Evolutionary conservation across 148 eudicot genomes (phyloP), one percentile per base, ranked within the genome.

Genomic region (Persicaria maculosa): DNA sequence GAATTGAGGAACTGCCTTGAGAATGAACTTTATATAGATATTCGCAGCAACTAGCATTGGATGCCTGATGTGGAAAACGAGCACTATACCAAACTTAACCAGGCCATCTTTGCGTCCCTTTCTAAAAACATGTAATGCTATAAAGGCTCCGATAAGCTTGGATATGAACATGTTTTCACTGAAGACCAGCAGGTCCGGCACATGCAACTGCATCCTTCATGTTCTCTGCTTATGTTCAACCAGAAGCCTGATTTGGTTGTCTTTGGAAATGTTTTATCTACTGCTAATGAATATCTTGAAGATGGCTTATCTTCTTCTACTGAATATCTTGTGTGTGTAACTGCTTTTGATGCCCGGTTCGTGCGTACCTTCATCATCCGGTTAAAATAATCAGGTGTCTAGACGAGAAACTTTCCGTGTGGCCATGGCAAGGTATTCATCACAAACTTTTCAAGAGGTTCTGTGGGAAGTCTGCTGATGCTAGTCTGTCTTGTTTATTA

Each of bases 21-120:
- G 75, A 83, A 65, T 79, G 99, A 95, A 78, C 94, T 92, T 47
- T 70, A 75, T 76, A 80, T 80, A 4, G 83, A 88, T 50, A 78
- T 92, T 50, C 93, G 97, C 20, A 87, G 81, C 72, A 90, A 88
- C 78, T 95, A 96, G 97, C 25, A 40, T 52, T 92, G 97, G 99
- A 71, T 72, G 47, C 88, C 97, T 11, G 86, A 82, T 45, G 77
- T 22, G 45, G 77, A 64, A 2, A 81, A 88, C 3, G 81, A 84
- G 75, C 80, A 83, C 81, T 94, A 92, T 77, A 74, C 16, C 73
- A 45, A 72, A 20, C 84, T 95, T 68, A 87, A 86, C 74, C 82
- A 74, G 81, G 84, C 88, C 50, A 84, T 92, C 73, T 90, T 92
- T 74, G 80, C 93, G 74, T 81, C 90, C 61, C 84, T 92, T 78